Evolutionary conservation across 148 eudicot genomes (phyloP).

Genomic region (Rhododendron ferrugineum): DNA sequence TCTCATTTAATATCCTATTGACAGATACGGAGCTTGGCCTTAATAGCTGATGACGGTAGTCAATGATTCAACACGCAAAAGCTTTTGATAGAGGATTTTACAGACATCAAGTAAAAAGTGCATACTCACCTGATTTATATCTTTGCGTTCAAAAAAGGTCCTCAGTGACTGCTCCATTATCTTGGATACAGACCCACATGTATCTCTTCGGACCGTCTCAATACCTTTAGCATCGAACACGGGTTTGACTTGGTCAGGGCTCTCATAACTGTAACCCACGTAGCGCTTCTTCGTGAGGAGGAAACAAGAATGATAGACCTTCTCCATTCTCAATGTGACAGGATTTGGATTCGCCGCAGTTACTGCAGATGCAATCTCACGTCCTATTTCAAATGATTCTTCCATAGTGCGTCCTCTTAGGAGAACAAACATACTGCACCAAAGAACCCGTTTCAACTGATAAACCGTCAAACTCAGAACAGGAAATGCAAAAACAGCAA

Average conservation of each 20-base stretch:
- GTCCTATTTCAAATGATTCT: constrained; percentile 74
- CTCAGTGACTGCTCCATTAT: constrained; percentile 81
- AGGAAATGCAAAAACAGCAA: background rate
- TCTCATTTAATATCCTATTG: background rate
- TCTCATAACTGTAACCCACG: constrained; percentile 95
- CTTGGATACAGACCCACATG: constrained; percentile 91
- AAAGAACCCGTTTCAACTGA: constrained; percentile 12
- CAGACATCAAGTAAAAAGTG: background rate
- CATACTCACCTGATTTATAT: constrained; percentile 51
- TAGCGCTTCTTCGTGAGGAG: constrained; percentile 94
- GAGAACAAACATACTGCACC: constrained; percentile 91
- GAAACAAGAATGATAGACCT: constrained; percentile 90
- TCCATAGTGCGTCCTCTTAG: constrained; percentile 67
- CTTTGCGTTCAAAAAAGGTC: constrained; percentile 58
- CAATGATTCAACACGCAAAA: background rate
- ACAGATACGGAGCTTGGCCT: background rate
- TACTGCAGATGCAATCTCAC: constrained; percentile 75
- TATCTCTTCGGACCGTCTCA: constrained; percentile 94
- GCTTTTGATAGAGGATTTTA: background rate
- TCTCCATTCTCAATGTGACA: constrained; percentile 90
- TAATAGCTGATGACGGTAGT: background rate
- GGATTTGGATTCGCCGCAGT: constrained; percentile 82
- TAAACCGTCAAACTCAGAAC: background rate
- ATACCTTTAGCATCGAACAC: constrained; percentile 94
- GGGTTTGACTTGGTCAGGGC: constrained; percentile 64